These are phyloP conservation scores for Arthrobotrys entomopaga DNA, from an alignment of 2,329 filamentous ascomycete genomes.

Conservation along the genomic window DNA sequence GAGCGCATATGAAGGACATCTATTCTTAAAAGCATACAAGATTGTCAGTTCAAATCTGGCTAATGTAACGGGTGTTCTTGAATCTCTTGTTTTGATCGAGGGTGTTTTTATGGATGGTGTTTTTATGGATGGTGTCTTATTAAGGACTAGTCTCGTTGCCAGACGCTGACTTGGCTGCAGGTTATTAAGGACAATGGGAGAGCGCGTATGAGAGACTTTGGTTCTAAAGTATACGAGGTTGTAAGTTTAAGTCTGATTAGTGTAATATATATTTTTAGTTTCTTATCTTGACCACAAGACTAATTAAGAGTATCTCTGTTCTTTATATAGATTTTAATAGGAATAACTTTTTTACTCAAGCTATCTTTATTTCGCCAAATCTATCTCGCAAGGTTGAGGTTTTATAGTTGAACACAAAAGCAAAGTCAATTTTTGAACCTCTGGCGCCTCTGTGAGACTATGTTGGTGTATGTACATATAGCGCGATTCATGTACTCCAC, in stretches of 20 bases:
- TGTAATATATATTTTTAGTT: slow-evolving; percentile 5
- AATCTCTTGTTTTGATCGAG: background rate
- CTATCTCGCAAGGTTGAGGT: background rate
- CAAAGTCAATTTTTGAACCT: background rate
- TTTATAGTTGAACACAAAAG: background rate
- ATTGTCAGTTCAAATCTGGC: background rate
- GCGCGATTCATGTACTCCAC: background rate
- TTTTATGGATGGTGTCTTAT: background rate
- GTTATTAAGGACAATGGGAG: too few species aligned
- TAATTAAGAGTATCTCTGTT: too few species aligned
- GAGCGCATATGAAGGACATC: slow-evolving; percentile 13
- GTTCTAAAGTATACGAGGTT: slow-evolving; percentile 17
- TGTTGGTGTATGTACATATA: background rate
- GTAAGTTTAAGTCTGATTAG: slow-evolving; percentile 4
- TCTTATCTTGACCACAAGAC: too few species aligned
- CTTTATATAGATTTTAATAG: too few species aligned
- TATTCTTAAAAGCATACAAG: slow-evolving; percentile 12
- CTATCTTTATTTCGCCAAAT: background rate
- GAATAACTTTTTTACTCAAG: too few species aligned
- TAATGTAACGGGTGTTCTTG: background rate
- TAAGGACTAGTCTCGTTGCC: too few species aligned
- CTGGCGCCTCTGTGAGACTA: background rate
- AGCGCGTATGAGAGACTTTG: slow-evolving; percentile 7
- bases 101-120: background rate
- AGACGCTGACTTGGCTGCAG: too few species aligned